Percentiles rank a stretch among this genome's conserved stretches.
These are phyloP conservation scores for Leptographium flavum DNA, from an alignment of 2,329 filamentous ascomycete genomes.

Conservation along the genomic window DNA sequence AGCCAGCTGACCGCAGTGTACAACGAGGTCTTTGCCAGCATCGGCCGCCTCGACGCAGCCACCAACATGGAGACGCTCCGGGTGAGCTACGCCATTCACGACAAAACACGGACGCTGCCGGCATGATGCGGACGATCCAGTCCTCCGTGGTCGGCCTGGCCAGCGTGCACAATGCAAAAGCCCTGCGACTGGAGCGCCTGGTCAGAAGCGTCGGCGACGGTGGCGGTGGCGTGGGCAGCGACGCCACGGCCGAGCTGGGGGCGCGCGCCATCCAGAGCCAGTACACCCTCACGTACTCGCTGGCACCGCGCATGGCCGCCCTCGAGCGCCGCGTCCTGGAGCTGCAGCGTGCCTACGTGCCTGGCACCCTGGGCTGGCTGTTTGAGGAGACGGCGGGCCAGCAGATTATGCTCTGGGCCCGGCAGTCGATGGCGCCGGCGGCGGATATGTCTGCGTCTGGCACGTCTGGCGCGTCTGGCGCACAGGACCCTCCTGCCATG, in stretches of 20 bases:
- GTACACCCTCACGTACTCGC: not conserved
- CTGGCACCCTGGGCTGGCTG: not conserved
- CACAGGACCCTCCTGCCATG: too few relatives aligned
- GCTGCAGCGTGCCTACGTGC: not conserved
- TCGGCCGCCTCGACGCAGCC: not conserved
- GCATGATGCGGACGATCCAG: too few relatives aligned
- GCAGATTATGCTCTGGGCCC: not conserved
- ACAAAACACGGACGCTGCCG: not conserved
- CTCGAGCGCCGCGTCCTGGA: not conserved
- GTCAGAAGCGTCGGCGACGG: too few relatives aligned
- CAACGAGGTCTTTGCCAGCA: not conserved
- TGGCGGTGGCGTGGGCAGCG: too few relatives aligned
- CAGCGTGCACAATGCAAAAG: too few relatives aligned
- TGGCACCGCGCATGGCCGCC: not conserved
- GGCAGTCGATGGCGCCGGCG: too few relatives aligned
- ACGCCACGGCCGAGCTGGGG: too few relatives aligned
- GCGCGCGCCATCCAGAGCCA: not conserved
- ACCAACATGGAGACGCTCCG: not conserved
- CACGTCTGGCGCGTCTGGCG: too few relatives aligned
- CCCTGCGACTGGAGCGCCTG: too few relatives aligned
- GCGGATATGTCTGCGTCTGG: too few relatives aligned
- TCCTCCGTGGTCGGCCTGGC: too few relatives aligned
- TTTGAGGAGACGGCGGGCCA: not conserved
- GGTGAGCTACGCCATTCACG: not conserved
- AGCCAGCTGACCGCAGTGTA: not conserved